Conservation (phyloP, 2,329 filamentous ascomycete genomes). For the Colletotrichum lindemuthianum region DNA sequence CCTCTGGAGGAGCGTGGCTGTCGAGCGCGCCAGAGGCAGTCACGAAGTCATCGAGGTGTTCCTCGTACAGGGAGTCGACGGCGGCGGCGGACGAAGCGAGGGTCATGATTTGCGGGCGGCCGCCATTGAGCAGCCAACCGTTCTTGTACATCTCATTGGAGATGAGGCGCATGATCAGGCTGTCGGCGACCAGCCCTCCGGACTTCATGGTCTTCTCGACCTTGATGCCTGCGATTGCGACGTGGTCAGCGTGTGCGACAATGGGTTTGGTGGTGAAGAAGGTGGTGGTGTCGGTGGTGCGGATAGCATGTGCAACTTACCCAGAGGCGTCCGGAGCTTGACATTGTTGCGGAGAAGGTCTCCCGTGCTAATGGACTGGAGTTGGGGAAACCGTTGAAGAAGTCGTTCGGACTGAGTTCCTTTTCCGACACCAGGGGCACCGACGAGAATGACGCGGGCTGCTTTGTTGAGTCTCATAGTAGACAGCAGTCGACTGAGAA, state of each 20-base stretch:
- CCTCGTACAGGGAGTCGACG: slow-evolving; percentile 45
- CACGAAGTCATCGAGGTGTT: slow-evolving; percentile 50
- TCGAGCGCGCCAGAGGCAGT: slow-evolving; percentile 53
- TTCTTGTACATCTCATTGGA: slow-evolving; percentile 86
- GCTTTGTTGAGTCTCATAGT: slow-evolving; percentile 78
- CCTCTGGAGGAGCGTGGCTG: slow-evolving; percentile 50
- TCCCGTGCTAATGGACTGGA: slow-evolving; percentile 92
- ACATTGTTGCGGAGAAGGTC: slow-evolving; percentile 95
- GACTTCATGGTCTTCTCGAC: slow-evolving; percentile 89
- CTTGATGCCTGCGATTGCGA: slow-evolving; percentile 74
- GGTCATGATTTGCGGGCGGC: slow-evolving; percentile 60
- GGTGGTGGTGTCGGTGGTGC: not conserved
- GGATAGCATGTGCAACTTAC: slow-evolving; percentile 57
- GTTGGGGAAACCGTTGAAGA: slow-evolving; percentile 85
- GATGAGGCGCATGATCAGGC: slow-evolving; percentile 91
- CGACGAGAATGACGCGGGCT: slow-evolving; percentile 92
- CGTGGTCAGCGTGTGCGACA: slow-evolving; percentile 9
- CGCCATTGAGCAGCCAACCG: slow-evolving; percentile 75
- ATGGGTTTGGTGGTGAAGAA: not conserved
- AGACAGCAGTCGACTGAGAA: slow-evolving; percentile 19
- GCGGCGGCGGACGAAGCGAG: slow-evolving; percentile 56
- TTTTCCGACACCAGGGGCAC: slow-evolving; percentile 96
- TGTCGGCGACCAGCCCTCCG: slow-evolving; percentile 90
- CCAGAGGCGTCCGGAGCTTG: slow-evolving; percentile 84
- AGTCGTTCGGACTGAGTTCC: slow-evolving; percentile 94